These are phyloP conservation scores for Aspergillus ochraceus DNA, from an alignment of 2,329 filamentous ascomycete genomes.

Conservation along the genomic window DNA sequence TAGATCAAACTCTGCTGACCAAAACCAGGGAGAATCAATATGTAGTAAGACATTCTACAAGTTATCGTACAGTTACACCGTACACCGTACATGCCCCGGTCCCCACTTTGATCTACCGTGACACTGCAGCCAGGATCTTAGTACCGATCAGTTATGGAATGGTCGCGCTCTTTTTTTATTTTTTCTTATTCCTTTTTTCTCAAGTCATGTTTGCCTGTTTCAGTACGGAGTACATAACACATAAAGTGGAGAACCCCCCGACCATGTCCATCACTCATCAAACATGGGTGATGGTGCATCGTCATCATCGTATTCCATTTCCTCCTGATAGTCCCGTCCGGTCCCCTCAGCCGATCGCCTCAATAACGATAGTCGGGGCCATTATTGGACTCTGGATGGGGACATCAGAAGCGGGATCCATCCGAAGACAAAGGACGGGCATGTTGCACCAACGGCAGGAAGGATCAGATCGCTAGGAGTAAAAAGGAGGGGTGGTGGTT, in stretches of 20 bases:
- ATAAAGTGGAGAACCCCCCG: not conserved
- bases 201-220: not conserved
- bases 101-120: constrained; percentile 3
- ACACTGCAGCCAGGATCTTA: constrained; percentile 5
- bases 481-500: not conserved
- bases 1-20: too few relatives aligned
- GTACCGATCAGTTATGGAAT: not conserved
- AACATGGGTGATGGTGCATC: not conserved
- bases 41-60: too few relatives aligned
- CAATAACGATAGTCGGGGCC: not conserved
- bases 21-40: too few relatives aligned
- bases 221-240: not conserved
- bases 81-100: not conserved
- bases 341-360: not conserved
- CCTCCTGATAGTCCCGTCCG: not conserved
- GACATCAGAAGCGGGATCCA: not conserved
- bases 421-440: not conserved
- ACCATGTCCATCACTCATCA: not conserved
- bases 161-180: not conserved
- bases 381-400: not conserved
- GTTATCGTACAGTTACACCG: not conserved
- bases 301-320: not conserved
- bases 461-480: not conserved
- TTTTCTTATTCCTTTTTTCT: not conserved
- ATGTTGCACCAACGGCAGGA: not conserved